Evolutionary conservation across 257 asterid species (phyloP), one percentile per base, ranked within the genome.

Genomic region (Craterostigma plantagineum): DNA sequence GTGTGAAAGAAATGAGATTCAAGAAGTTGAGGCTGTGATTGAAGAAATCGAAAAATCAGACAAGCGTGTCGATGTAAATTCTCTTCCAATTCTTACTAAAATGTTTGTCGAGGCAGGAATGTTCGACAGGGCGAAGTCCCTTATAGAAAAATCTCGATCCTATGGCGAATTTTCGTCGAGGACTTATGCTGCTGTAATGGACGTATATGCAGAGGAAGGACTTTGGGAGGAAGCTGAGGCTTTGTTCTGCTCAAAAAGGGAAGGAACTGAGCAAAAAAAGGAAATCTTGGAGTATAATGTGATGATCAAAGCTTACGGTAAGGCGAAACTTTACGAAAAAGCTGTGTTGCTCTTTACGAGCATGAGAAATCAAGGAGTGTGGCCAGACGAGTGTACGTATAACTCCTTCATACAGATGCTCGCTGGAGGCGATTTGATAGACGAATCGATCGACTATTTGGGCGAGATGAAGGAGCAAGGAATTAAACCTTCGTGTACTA

Each of bases 371-470:
- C 91, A 77, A 45, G 97, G 97, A 40, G 63, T 75, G 10, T 86
- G 92, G 97, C 97, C 97, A 11, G 94, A 86, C 45, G 76, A 71
- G 51, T 78, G 91, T 67, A 86, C 97, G 9, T 86, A 70, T 52
- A 81, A 86, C 66, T 71, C 94, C 49, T 69, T 81, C 30, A 75
- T 78, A 50, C 96, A 86, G 57, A 86, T 86, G 94, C 63, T 67
- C 33, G 72, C 80, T 4, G 81, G 78, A 34, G 70, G 71, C 41
- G 80, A 67, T 55, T 71, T 73, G 18, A 74, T 59, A 27, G 93
- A 86, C 41, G 60, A 62, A 43, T 84, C 92, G 14, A 65, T 64
- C 51, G 84, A 59, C 34, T 59, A 71, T 51, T 52, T 76, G 51
- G 57, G 57, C 45, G 91, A 86, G 70, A 86, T 86, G 97, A 69